Evolutionary conservation across 2,329 filamentous ascomycete species (phyloP).

Genomic region (Fusarium oxysporum): DNA sequence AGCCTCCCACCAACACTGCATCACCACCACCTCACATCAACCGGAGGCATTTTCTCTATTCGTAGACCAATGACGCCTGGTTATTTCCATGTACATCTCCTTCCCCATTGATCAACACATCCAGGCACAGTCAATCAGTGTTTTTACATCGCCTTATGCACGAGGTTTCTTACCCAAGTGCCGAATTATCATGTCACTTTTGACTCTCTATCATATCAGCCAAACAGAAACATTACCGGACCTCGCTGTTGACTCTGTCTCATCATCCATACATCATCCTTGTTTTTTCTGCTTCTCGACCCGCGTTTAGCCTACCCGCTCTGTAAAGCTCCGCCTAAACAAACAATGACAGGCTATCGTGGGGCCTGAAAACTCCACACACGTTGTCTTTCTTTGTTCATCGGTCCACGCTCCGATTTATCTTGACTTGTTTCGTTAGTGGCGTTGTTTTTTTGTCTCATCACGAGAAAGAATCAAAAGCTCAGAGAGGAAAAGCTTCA

Average conservation of each 20-base stretch:
- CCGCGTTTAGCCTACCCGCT: constrained; percentile 45
- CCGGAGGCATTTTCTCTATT: constrained; percentile 21
- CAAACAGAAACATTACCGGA: constrained; percentile 3
- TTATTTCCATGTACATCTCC: constrained; percentile 10
- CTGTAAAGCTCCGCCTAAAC: constrained; percentile 31
- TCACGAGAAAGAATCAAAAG: background rate
- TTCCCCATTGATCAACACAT: constrained; percentile 25
- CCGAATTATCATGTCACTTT: background rate
- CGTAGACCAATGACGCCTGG: background rate
- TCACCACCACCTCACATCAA: background rate
- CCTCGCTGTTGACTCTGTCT: constrained; percentile 1
- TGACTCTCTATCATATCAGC: background rate
- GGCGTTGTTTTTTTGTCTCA: constrained; percentile 3
- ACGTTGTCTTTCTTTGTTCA: constrained; percentile 2
- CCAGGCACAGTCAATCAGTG: background rate
- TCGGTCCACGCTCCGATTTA: constrained; percentile 28
- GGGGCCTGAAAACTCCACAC: constrained; percentile 25
- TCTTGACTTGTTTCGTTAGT: constrained; percentile 11
- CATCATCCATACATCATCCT: constrained; percentile 31
- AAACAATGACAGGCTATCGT: constrained; percentile 22
- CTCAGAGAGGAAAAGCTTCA: background rate
- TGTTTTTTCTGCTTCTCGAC: constrained; percentile 27
- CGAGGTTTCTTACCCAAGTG: background rate
- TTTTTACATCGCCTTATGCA: background rate
- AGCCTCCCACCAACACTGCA: background rate